Evolutionary conservation across 306 rosid genomes (phyloP).

Genomic region (Urtica urens): DNA sequence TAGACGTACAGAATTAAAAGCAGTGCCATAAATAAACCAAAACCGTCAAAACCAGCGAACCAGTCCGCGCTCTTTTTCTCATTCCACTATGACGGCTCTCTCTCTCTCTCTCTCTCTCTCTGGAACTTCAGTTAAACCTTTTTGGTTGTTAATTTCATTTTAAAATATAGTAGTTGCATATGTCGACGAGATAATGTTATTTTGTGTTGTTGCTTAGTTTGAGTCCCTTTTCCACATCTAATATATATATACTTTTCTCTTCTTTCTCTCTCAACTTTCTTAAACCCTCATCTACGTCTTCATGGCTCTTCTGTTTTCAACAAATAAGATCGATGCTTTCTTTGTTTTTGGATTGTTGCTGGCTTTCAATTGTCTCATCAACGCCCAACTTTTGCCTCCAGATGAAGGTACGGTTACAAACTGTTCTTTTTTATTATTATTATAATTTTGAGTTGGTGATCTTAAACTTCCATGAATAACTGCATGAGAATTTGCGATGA

Average conservation of each 20-base stretch:
- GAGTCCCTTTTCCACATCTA: neutral
- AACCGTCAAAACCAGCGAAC: no score
- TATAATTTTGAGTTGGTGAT: neutral
- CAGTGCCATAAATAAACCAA: no score
- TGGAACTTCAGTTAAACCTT: no score
- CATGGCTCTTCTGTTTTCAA: conserved; percentile 28
- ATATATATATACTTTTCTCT: no score
- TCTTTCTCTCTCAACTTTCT: neutral
- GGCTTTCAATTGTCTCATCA: conserved; percentile 26
- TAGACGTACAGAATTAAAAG: no score
- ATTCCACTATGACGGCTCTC: no score
- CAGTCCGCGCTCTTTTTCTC: no score
- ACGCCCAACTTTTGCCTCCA: conserved; percentile 23
- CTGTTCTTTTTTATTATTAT: neutral
- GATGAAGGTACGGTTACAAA: conserved; percentile 15
- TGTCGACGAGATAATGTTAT: neutral
- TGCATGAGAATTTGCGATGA: no score
- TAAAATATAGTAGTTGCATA: neutral
- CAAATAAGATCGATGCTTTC: conserved; percentile 14
- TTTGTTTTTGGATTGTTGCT: conserved; percentile 23
- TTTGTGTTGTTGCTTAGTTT: no score
- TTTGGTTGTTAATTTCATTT: no score
- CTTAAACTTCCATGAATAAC: neutral
- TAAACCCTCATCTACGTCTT: neutral
- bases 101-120: no score